Percentiles rank a stretch among this genome's conserved stretches.
Evolutionary conservation across 768 basidiomycete genomes (phyloP).

Genomic region (Amanita exitialis): DNA sequence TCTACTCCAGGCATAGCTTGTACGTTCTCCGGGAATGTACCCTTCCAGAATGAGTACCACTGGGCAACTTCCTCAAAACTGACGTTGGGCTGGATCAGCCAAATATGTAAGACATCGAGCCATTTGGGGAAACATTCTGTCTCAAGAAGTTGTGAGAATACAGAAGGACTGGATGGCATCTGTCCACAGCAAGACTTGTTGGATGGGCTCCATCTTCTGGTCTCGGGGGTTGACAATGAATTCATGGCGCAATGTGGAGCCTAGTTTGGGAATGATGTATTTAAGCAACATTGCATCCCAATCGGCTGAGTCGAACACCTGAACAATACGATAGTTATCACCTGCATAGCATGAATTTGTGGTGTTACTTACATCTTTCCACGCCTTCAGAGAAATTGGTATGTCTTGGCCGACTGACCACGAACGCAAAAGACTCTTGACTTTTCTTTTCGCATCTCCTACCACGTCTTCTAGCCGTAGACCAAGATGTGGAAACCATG

Average conservation of each 20-base stretch:
- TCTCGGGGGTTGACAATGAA: constrained; percentile 87
- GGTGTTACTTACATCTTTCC: constrained; percentile 60
- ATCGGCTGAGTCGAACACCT: constrained; percentile 72
- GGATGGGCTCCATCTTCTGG: constrained; percentile 80
- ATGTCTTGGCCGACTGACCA: constrained; percentile 70
- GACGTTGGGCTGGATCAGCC: constrained; percentile 85
- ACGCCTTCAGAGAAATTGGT: constrained; percentile 65
- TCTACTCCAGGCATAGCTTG: constrained; percentile 54
- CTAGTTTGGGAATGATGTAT: constrained; percentile 87
- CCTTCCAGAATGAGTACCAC: constrained; percentile 92
- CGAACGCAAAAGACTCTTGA: constrained; percentile 65
- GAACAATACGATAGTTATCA: not conserved
- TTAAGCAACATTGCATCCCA: constrained; percentile 92
- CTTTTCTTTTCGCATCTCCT: constrained; percentile 77
- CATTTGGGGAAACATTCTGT: constrained; percentile 96
- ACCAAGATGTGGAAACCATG: constrained; percentile 90
- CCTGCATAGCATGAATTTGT: not conserved
- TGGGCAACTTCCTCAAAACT: constrained; percentile 88
- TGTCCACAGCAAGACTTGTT: constrained; percentile 71
- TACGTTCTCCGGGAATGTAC: constrained; percentile 61
- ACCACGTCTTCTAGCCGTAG: constrained; percentile 76
- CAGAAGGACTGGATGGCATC: constrained; percentile 59
- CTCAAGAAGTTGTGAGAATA: constrained; percentile 80
- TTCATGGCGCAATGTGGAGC: constrained; percentile 68
- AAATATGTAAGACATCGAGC: constrained; percentile 83